phyloP scores from a whole-genome alignment of 805 yeast genomes.

The Saccharomycopsis sp. region DNA sequence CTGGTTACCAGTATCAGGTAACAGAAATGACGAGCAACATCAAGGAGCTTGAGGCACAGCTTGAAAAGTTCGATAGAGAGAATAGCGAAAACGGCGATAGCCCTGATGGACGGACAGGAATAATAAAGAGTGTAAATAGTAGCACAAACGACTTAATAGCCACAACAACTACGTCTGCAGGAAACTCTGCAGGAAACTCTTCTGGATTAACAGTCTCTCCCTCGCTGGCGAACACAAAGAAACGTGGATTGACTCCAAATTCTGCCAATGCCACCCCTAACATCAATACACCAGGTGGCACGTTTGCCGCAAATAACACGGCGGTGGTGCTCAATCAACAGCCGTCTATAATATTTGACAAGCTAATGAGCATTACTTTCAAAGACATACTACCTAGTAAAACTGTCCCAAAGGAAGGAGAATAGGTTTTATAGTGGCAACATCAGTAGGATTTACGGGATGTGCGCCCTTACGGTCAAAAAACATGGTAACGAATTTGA shows the following conservation, averaged over 20 bases:
- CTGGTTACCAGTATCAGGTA: conserved; percentile 13
- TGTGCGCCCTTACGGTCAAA: no score
- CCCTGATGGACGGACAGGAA: background rate
- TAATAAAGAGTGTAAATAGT: background rate
- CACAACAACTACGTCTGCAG: background rate
- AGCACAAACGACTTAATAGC: background rate
- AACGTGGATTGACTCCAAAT: conserved; percentile 4
- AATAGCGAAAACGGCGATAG: background rate
- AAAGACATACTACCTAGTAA: background rate
- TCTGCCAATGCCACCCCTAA: conserved; percentile 3
- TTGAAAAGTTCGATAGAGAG: background rate
- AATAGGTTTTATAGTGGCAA: no score
- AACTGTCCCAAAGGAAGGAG: no score
- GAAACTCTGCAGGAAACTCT: background rate
- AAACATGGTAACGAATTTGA: no score
- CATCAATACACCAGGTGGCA: conserved; percentile 6
- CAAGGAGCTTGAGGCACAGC: conserved; percentile 1
- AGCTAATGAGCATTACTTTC: conserved; percentile 1
- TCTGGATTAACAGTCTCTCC: background rate
- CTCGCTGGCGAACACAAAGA: background rate
- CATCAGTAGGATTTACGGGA: no score
- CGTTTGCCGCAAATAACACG: background rate
- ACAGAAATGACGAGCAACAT: conserved; percentile 1
- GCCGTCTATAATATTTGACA: conserved; percentile 8
- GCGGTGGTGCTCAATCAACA: conserved; percentile 2